Percentiles rank a stretch among this genome's conserved stretches.
Evolutionary conservation across 352 stramenopile genomes (phyloP).

Genomic region (Elongisporangium prolatum): DNA sequence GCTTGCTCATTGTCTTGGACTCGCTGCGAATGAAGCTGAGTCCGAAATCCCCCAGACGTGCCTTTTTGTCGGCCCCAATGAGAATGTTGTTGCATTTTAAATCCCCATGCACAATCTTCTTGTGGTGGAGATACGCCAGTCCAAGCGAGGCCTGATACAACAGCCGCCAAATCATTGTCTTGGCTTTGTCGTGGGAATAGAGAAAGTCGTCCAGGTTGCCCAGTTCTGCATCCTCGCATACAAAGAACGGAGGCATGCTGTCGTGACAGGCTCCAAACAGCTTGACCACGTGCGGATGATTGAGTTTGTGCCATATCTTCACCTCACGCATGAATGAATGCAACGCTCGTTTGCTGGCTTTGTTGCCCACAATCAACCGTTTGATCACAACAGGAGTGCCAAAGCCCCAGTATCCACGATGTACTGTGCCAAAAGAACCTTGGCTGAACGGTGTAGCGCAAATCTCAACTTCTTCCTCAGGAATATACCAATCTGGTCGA

Average conservation of each 20-base stretch:
- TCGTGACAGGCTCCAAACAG: slow-evolving; percentile 19
- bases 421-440: slow-evolving; percentile 9
- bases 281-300: slow-evolving; percentile 16
- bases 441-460: slow-evolving; percentile 10
- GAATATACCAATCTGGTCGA: no score
- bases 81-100: slow-evolving; percentile 2
- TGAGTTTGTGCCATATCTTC: slow-evolving; percentile 10
- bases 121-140: not conserved
- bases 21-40: not conserved
- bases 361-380: no score
- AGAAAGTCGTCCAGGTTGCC: not conserved
- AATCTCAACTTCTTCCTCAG: no score
- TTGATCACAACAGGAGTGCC: slow-evolving; percentile 23
- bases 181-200: not conserved
- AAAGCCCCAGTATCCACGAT: slow-evolving; percentile 12
- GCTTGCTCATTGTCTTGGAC: not conserved
- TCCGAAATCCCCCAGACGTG: not conserved
- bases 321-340: slow-evolving; percentile 12
- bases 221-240: slow-evolving; percentile 12
- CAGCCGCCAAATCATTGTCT: not conserved
- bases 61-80: not conserved
- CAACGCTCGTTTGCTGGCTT: not conserved
- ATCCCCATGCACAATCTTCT: not conserved
- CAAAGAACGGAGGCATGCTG: slow-evolving; percentile 12
- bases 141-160: not conserved